phyloP scores from a whole-genome alignment of 2,329 filamentous ascomycete species.

The Tricladium varicosporioides region DNA sequence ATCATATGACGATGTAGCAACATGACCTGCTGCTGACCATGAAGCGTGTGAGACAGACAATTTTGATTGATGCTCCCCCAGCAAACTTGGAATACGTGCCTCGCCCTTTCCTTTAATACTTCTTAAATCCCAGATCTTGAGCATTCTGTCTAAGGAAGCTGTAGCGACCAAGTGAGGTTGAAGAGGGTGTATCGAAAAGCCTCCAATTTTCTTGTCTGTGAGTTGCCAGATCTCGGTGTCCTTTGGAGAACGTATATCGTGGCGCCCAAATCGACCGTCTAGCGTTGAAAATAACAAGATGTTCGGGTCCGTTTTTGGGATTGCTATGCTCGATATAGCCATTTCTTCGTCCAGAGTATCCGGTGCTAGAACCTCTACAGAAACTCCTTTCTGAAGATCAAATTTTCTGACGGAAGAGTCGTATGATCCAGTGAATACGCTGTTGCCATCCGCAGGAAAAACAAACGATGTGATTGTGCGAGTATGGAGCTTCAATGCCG shows the following conservation, averaged over 20 bases:
- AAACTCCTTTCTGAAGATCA: conserved; percentile 77
- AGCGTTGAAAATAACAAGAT: conserved; percentile 85
- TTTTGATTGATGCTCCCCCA: conserved; percentile 79
- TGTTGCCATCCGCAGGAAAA: conserved; percentile 70
- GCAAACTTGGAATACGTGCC: conserved; percentile 59
- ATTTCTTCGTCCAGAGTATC: conserved; percentile 66
- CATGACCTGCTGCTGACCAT: conserved; percentile 79
- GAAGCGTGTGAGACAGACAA: conserved; percentile 90
- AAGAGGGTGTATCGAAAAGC: conserved; percentile 79
- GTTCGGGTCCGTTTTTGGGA: conserved; percentile 68
- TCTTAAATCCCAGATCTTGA: conserved; percentile 91
- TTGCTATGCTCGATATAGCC: conserved; percentile 81
- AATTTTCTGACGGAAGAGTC: conserved; percentile 88
- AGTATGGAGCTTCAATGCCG: conserved; percentile 85
- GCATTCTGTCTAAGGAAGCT: conserved; percentile 81
- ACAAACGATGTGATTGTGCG: conserved; percentile 85
- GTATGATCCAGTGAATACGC: conserved; percentile 83
- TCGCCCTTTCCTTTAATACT: conserved; percentile 68
- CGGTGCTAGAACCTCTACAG: conserved; percentile 79
- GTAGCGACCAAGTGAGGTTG: conserved; percentile 83
- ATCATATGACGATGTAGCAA: conserved; percentile 92
- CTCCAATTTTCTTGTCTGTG: conserved; percentile 92
- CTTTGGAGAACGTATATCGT: conserved; percentile 67
- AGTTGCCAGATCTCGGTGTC: conserved; percentile 70
- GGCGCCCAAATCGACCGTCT: conserved; percentile 73